phyloP scores from a whole-genome alignment of 257 asterid species.

The Jasminum sambac region DNA sequence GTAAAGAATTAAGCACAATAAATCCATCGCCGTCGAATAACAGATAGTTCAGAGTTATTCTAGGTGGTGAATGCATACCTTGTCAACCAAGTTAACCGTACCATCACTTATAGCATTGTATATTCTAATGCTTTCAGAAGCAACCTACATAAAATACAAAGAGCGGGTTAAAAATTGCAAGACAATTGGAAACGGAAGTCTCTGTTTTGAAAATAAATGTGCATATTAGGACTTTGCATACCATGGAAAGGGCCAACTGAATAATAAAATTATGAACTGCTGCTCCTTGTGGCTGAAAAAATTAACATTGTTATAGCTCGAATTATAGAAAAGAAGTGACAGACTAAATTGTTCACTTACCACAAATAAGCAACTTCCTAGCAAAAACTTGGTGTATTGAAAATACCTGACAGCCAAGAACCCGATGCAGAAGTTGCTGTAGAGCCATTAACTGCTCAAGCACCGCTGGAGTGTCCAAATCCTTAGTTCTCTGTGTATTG shows the following conservation, averaged over 20 bases:
- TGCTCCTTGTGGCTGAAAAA: constrained; percentile 97
- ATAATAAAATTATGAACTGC: constrained; percentile 78
- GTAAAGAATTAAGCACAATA: constrained; percentile 29
- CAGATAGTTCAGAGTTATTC: constrained; percentile 13
- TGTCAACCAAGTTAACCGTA: constrained; percentile 87
- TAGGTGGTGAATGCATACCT: constrained; percentile 48
- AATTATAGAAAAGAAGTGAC: constrained; percentile 9
- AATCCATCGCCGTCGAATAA: constrained; percentile 15
- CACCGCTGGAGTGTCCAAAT: constrained; percentile 73
- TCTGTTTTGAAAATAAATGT: constrained; percentile 8
- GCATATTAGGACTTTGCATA: constrained; percentile 27
- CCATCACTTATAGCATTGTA: constrained; percentile 89
- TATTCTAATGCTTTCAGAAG: constrained; percentile 88
- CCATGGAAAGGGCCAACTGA: constrained; percentile 95
- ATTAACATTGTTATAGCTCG: constrained; percentile 27
- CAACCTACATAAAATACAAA: constrained; percentile 56
- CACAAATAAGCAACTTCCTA: constrained; percentile 5
- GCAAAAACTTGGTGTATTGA: constrained; percentile 6
- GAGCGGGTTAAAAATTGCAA: constrained; percentile 18
- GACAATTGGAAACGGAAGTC: neutral
- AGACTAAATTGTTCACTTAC: neutral
- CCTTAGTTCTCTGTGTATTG: constrained; percentile 76
- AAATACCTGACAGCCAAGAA: constrained; percentile 83
- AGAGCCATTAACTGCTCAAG: constrained; percentile 85
- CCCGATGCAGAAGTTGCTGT: constrained; percentile 84